Base-by-base conservation (phyloP, 495 filamentous ascomycete species). In the Immersiella caudata region DNA sequence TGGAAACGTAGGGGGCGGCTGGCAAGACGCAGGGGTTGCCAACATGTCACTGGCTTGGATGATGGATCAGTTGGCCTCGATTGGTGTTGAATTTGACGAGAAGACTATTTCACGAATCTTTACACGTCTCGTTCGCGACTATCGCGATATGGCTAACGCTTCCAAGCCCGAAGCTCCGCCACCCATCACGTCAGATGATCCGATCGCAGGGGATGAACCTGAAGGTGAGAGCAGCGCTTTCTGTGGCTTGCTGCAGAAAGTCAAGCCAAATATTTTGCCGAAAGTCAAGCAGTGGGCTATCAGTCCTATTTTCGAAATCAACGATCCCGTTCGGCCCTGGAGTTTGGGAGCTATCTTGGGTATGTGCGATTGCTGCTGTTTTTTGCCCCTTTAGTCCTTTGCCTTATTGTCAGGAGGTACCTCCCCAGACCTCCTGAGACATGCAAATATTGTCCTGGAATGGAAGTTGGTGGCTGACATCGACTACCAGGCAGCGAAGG, bases 31-130 rank as follows among this genome's bases (percentile, higher is more conserved):
- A 18, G 70, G 67, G 64, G 81, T 91, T 18, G 85, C 90, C 55
- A 87, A 91, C 68, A 83, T 90, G 59, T 81, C 84, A 3, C 78
- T 92, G 50, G 88, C 87, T 22, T 91, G 90, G 81, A 91, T 91
- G 89, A 88, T 91, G 82, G 83, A 87, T 64, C 88, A 91, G 68
- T 80, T 90, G 7, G 79, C 83, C 14, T 86, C 84, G 6, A 85
- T 90, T 18, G 84, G 88, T 6, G 85, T 89, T 66, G 77, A 86
- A 54, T 84, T 89, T 65, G 75, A 81, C 54, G 74, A 83, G 27
- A 81, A 84, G 29, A 77, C 83, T 6, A 78, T 89, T 21, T 80
- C 85, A n/a, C 74, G 79, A 24, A 78, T 87, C 8, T 81, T 81
- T 67, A 84, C 78, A 50, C 77, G 78, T 6, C 73, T 78, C 26